These are phyloP conservation scores for Rosa persica DNA, from an alignment of 306 rosid species.

Conservation along the genomic window DNA sequence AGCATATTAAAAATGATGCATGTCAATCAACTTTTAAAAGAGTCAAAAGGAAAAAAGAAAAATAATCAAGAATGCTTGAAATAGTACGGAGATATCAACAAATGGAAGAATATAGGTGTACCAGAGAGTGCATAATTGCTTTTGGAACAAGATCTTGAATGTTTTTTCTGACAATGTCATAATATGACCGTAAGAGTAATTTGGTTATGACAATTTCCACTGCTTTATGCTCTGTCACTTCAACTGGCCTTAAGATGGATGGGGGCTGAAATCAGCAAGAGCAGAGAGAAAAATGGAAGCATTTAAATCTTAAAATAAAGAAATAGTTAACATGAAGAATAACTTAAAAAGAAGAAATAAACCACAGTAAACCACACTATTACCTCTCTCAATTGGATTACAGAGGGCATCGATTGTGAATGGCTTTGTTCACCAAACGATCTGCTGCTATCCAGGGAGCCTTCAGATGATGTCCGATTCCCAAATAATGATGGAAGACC, in stretches of 20 bases:
- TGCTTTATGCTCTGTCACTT: conserved; percentile 34
- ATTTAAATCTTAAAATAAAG: background rate
- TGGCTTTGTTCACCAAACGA: conserved; percentile 27
- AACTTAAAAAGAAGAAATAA: background rate
- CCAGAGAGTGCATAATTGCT: conserved; percentile 54
- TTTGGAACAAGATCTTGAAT: conserved; percentile 46
- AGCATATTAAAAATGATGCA: conserved; percentile 15
- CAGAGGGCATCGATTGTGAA: conserved; percentile 33
- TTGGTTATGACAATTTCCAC: conserved; percentile 36
- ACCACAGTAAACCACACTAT: conserved; percentile 7
- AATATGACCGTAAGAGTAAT: conserved; percentile 38
- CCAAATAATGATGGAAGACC: conserved; percentile 39
- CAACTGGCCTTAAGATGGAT: conserved; percentile 41
- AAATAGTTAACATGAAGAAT: conserved; percentile 10
- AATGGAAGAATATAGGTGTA: background rate
- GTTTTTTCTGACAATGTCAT: conserved; percentile 50
- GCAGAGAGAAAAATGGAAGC: background rate
- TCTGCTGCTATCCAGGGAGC: conserved; percentile 13
- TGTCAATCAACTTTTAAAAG: background rate
- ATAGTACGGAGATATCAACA: background rate
- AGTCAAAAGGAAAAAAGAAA: background rate
- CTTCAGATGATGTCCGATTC: conserved; percentile 21
- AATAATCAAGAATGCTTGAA: background rate
- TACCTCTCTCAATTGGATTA: conserved; percentile 46
- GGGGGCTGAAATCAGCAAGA: conserved; percentile 38